These are phyloP conservation scores for Rhizopogon vinicolor DNA, from an alignment of 768 basidiomycete genomes.

Conservation along the genomic window DNA sequence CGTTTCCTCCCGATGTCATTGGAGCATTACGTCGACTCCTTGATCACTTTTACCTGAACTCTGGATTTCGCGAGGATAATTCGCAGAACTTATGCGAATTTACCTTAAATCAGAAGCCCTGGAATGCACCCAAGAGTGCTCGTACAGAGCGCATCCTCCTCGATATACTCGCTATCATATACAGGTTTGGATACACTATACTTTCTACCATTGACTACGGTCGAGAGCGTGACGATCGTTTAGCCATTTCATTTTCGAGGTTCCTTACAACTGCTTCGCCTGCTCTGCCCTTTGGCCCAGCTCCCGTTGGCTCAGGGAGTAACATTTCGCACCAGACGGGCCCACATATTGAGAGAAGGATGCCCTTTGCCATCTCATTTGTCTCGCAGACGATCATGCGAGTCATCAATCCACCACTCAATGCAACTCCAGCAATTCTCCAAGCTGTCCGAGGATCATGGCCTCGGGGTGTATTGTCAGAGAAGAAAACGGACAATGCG, in stretches of 20 bases:
- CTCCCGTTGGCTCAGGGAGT: slow-evolving; percentile 34
- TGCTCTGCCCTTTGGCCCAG: slow-evolving; percentile 32
- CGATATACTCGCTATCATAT: slow-evolving; percentile 58
- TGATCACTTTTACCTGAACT: slow-evolving; percentile 38
- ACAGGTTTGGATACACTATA: slow-evolving; percentile 58
- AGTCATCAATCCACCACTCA: slow-evolving; percentile 72
- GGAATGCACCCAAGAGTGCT: slow-evolving; percentile 64
- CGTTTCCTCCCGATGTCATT: slow-evolving; percentile 54
- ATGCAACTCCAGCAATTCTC: slow-evolving; percentile 75
- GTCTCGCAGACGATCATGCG: slow-evolving; percentile 61
- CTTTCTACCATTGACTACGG: slow-evolving; percentile 75
- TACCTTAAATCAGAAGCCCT: slow-evolving; percentile 63
- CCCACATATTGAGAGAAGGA: slow-evolving; percentile 28
- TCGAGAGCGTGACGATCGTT: slow-evolving; percentile 66
- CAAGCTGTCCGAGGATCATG: slow-evolving; percentile 73
- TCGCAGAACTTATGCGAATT: slow-evolving; percentile 63
- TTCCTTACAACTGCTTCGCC: slow-evolving; percentile 32
- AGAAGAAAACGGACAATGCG: slow-evolving; percentile 68
- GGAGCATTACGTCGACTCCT: slow-evolving; percentile 52
- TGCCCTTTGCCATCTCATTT: slow-evolving; percentile 73
- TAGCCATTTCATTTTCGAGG: slow-evolving; percentile 68
- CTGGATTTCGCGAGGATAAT: slow-evolving; percentile 49
- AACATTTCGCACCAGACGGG: slow-evolving; percentile 32
- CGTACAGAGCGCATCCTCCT: slow-evolving; percentile 65
- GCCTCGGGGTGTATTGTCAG: slow-evolving; percentile 75